Percentiles rank a stretch among this genome's conserved stretches.
Conservation (phyloP, 129 eudicot species). For the Calendula officinalis region DNA sequence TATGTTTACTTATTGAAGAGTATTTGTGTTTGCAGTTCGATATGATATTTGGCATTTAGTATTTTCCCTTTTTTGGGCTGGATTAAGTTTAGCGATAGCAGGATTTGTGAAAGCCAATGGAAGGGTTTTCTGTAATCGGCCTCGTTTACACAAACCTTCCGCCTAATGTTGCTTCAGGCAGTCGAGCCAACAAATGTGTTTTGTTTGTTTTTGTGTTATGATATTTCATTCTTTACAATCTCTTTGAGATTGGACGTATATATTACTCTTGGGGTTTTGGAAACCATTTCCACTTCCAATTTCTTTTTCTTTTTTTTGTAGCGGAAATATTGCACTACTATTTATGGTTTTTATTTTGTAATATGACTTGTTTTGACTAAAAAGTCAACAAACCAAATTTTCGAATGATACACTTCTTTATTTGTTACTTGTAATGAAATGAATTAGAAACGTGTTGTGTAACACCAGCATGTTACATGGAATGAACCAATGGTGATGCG, state of each 20-base stretch:
- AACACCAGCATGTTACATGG: neutral
- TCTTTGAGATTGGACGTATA: conserved; percentile 19
- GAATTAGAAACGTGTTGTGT: neutral
- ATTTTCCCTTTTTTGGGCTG: conserved; percentile 74
- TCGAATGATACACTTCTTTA: neutral
- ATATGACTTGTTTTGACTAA: conserved; percentile 20
- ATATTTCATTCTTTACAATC: conserved; percentile 14
- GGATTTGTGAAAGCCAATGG: conserved; percentile 77
- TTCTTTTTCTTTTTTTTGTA: neutral
- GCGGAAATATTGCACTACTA: conserved; percentile 6
- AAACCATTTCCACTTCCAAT: conserved; percentile 2
- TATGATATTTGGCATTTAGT: conserved; percentile 47
- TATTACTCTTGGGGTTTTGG: conserved; percentile 21
- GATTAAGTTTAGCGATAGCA: conserved; percentile 67
- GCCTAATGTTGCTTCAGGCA: conserved; percentile 27
- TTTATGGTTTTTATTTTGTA: conserved; percentile 18
- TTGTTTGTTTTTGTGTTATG: neutral
- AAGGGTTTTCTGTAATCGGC: conserved; percentile 76
- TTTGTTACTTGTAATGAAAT: conserved; percentile 11
- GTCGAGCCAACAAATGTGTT: conserved; percentile 1
- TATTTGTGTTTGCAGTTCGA: conserved; percentile 50
- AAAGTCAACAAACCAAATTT: conserved; percentile 22
- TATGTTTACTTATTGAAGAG: conserved; percentile 1
- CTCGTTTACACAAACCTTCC: conserved; percentile 66
- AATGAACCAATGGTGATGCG: too few relatives aligned